Conservation (phyloP, 768 basidiomycete species). For the Pulveroboletus frians region DNA sequence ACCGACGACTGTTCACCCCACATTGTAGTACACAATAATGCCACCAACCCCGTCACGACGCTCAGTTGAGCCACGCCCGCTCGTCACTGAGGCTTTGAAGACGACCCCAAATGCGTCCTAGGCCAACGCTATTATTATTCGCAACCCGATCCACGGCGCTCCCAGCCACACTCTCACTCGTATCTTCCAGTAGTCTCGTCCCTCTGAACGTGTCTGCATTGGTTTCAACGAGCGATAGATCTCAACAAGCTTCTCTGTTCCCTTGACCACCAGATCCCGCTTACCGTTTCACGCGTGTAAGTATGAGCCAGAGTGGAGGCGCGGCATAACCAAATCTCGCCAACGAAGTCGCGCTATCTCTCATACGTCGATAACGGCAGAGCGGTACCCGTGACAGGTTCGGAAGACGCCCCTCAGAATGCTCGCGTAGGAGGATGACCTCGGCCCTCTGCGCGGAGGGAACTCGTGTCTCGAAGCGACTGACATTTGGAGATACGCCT, state of each 20-base stretch:
- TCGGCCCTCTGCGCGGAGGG: no score
- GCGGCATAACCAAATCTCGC: no score
- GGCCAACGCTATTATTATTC: slow-evolving; percentile 3
- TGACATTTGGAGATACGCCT: no score
- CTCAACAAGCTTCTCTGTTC: no score
- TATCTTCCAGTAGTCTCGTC: no score
- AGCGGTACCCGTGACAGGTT: neutral
- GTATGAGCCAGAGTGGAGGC: no score
- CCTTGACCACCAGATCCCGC: no score
- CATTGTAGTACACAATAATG: slow-evolving; percentile 22
- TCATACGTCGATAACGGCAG: slow-evolving; percentile 4
- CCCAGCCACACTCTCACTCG: no score
- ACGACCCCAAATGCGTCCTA: neutral
- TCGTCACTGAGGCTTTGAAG: neutral
- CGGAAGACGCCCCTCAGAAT: slow-evolving; percentile 2
- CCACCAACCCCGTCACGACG: slow-evolving; percentile 1
- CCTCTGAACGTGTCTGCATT: no score
- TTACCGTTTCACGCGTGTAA: no score
- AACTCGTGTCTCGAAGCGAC: no score
- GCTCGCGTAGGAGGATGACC: neutral
- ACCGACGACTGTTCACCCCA: neutral
- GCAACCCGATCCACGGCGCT: slow-evolving; percentile 11
- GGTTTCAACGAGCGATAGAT: no score
- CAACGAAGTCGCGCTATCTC: neutral
- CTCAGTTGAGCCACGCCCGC: slow-evolving; percentile 4